These are phyloP conservation scores for Theileria equi DNA, from an alignment of 169 alveolate species.

Conservation along the genomic window DNA sequence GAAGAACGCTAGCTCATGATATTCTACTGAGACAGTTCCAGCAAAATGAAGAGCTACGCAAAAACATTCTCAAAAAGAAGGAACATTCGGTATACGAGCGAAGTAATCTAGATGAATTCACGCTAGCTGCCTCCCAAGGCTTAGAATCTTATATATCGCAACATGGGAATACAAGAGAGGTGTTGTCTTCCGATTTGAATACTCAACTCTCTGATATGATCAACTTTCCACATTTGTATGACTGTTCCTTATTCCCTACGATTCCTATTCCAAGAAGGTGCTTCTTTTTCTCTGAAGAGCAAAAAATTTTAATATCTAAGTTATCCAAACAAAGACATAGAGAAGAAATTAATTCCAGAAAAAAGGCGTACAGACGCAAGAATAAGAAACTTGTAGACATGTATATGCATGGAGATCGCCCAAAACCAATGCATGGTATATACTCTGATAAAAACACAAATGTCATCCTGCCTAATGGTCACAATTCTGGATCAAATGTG, in stretches of 20 bases:
- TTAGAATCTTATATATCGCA: slow-evolving; percentile 15
- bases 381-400: slow-evolving; percentile 63
- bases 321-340: slow-evolving; percentile 63
- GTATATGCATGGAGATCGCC: slow-evolving; percentile 68
- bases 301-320: slow-evolving; percentile 54
- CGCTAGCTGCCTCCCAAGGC: slow-evolving; percentile 45
- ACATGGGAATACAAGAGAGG: slow-evolving; percentile 42
- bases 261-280: slow-evolving; percentile 64
- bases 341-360: slow-evolving; percentile 6
- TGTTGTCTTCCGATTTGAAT: slow-evolving; percentile 27
- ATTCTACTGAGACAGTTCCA: slow-evolving; percentile 46
- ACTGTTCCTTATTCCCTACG: slow-evolving; percentile 20
- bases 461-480: too few relatives aligned
- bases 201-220: slow-evolving; percentile 31
- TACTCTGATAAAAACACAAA: slow-evolving; percentile 38
- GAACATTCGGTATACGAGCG: slow-evolving; percentile 62
- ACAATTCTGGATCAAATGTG: too few relatives aligned
- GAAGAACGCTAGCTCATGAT: slow-evolving; percentile 65
- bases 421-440: slow-evolving; percentile 54
- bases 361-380: slow-evolving; percentile 13
- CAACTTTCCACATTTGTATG: slow-evolving; percentile 36
- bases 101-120: slow-evolving; percentile 48
- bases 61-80: slow-evolving; percentile 1
- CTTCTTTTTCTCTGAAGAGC: slow-evolving; percentile 52
- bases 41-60: background rate